Evolutionary conservation across 139 green algal species (phyloP), one percentile per base, ranked within the genome.

Genomic region (Micractinium sp.): DNA sequence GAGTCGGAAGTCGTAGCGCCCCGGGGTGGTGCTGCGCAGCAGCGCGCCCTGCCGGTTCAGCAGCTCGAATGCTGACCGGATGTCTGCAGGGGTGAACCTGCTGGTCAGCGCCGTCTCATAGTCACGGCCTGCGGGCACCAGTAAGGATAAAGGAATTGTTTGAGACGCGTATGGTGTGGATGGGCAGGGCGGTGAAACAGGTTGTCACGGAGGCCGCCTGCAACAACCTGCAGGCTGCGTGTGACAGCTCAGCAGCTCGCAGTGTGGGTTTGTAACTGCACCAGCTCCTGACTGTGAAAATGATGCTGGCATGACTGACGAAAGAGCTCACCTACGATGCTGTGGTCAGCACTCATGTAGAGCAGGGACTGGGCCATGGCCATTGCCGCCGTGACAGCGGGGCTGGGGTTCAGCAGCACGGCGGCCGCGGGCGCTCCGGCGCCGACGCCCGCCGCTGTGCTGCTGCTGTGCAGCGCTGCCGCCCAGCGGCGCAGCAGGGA

Each of bases 271-370:
- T 56, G 5, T n/a, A n/a, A 69, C 39, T 31, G 39, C 79, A 85
- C 19, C 22, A 38, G 47, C 0, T 53, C 35, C 31, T 53, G n/a
- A 60, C 12, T 56, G 19, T 82, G 76, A 20, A 36, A 9, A 14
- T 47, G 5, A n/a, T n/a, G n/a, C 33, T 60, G 76, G 41, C 74
- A 80, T 14, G 29, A n/a, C n/a, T n/a, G n/a, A n/a, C n/a, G n/a
- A n/a, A n/a, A n/a, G n/a, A n/a, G n/a, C 82, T 63, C 79, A 85
- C 86, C 86, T 16, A 85, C 14, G 14, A 85, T 20, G 73, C 86
- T 74, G 19, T 22, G 38, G 31, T 66, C 33, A 0, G 78, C 61
- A 16, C 33, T 56, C 41, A 75, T 27, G 41, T 53, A 77, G 16
- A 90, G 81, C 53, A 90, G 78, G 5, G 74, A 85, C 31, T 79